phyloP scores from a whole-genome alignment of 2,329 filamentous ascomycete genomes.

The Colletotrichum cordylinicola region DNA sequence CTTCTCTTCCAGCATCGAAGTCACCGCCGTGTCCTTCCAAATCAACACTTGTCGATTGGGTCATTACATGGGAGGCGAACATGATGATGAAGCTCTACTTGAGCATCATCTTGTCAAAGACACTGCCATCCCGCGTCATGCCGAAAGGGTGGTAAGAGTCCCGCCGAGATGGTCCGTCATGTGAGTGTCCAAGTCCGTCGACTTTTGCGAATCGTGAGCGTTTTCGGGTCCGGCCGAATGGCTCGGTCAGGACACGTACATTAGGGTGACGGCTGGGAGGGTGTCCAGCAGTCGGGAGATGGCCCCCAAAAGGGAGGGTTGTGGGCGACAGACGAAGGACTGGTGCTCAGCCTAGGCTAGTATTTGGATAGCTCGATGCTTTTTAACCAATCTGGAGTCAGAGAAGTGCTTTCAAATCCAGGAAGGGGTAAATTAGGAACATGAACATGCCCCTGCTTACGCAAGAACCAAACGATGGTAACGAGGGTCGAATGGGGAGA shows the following conservation, averaged over 20 bases:
- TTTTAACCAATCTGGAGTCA: neutral
- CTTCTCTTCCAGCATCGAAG: neutral
- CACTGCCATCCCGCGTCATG: neutral
- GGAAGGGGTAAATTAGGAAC: neutral
- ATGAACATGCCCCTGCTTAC: slow-evolving; percentile 2
- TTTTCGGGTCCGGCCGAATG: slow-evolving; percentile 9
- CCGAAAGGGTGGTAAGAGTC: slow-evolving; percentile 6
- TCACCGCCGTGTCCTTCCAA: neutral
- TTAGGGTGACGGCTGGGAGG: neutral
- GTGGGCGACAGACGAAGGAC: neutral
- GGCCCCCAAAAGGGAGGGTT: neutral
- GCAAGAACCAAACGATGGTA: neutral
- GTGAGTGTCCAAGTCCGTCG: neutral
- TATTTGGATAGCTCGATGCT: neutral
- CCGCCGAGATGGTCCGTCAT: slow-evolving; percentile 3
- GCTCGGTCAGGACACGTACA: neutral
- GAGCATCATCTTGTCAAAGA: neutral
- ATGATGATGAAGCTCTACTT: neutral
- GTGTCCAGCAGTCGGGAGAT: neutral
- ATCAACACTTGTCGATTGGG: neutral
- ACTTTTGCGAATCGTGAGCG: neutral
- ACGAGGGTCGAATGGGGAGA: neutral
- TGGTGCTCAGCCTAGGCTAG: neutral
- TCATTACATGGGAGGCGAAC: neutral
- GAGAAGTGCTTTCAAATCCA: neutral